These are phyloP conservation scores for Aspergillus pseudotamarii DNA, from an alignment of 2,329 filamentous ascomycete species.

Conservation along the genomic window DNA sequence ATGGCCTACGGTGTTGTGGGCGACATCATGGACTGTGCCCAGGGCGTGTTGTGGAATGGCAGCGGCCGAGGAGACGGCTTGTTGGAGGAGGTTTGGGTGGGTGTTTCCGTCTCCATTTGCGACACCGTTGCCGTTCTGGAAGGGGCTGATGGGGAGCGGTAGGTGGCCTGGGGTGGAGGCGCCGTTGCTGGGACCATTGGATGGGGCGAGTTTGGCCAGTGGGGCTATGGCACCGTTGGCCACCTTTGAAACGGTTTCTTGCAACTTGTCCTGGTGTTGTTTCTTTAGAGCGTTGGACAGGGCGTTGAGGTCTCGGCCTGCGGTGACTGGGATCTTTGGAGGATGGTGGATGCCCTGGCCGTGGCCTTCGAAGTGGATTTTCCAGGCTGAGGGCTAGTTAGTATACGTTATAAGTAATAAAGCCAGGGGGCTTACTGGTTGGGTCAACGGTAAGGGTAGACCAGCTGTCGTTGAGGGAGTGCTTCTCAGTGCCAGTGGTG, in stretches of 20 bases:
- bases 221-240: background rate
- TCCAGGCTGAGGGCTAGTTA: slow-evolving; percentile 18
- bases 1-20: background rate
- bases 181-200: background rate
- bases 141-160: background rate
- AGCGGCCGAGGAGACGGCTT: background rate
- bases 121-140: background rate
- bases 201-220: background rate
- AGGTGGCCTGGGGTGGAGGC: background rate
- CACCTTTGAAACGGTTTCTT: background rate
- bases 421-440: slow-evolving; percentile 45
- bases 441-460: slow-evolving; percentile 50
- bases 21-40: background rate
- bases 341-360: slow-evolving; percentile 2
- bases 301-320: background rate
- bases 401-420: background rate
- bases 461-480: slow-evolving; percentile 54
- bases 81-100: background rate
- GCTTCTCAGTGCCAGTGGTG: slow-evolving; percentile 37
- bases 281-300: background rate
- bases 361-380: slow-evolving; percentile 18
- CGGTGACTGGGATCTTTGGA: background rate
- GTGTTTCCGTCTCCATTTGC: background rate
- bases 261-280: background rate
- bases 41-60: background rate